Conservation (phyloP, 768 basidiomycete species). For the Gautieria morchelliformis region DNA sequence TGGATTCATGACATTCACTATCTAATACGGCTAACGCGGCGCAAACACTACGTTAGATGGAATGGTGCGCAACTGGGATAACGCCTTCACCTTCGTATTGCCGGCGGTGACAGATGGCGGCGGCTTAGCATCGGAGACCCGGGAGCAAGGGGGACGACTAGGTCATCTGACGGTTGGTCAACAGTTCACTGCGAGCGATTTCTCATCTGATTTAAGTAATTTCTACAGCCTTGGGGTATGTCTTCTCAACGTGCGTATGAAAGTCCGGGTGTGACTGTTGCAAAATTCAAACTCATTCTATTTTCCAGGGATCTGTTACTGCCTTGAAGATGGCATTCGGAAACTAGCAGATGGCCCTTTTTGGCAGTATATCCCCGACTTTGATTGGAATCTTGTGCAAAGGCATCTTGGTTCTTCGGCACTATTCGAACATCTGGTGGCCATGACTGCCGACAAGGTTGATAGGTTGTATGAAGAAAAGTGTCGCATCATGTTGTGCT, state of each 20-base stretch:
- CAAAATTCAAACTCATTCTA: background rate
- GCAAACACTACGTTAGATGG: conserved; percentile 26
- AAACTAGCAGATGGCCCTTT: too few species aligned
- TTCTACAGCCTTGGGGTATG: too few species aligned
- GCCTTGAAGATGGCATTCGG: too few species aligned
- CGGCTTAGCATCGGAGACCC: conserved; percentile 6
- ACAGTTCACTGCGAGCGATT: background rate
- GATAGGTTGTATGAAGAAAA: too few species aligned
- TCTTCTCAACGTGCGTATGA: too few species aligned
- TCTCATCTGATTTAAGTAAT: background rate
- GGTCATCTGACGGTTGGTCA: conserved; percentile 3
- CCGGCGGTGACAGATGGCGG: conserved; percentile 23
- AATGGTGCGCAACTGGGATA: too few species aligned
- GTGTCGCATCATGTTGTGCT: too few species aligned
- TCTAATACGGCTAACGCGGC: conserved; percentile 11
- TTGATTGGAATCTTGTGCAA: too few species aligned
- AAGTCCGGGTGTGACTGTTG: background rate
- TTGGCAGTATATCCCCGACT: too few species aligned
- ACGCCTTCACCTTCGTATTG: too few species aligned
- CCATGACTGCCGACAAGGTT: background rate
- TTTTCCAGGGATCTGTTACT: too few species aligned
- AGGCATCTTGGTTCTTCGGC: conserved; percentile 16
- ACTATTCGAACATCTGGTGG: conserved; percentile 16
- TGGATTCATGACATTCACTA: too few species aligned
- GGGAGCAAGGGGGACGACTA: conserved; percentile 1